phyloP scores from a whole-genome alignment of 2,329 filamentous ascomycete species.

The Cercospora citrullina region DNA sequence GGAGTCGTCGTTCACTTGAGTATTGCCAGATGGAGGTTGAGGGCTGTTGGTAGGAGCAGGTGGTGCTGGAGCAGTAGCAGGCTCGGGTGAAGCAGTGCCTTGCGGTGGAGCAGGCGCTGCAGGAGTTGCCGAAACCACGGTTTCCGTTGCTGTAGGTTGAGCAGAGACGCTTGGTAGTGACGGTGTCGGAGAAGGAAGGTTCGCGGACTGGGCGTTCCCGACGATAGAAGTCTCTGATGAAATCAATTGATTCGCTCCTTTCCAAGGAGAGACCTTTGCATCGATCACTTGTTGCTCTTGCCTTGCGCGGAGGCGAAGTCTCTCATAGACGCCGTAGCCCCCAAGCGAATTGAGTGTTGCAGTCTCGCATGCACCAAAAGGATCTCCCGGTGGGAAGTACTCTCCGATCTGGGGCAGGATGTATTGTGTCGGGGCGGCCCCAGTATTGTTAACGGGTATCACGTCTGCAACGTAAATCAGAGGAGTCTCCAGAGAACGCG shows the following conservation, averaged over 20 bases:
- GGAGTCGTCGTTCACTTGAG: no score
- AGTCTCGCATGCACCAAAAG: slow-evolving; percentile 25
- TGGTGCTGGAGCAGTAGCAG: no score
- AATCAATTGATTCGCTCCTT: no score
- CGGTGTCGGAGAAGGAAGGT: not conserved
- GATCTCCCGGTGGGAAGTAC: slow-evolving; percentile 28
- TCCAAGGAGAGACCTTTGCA: no score
- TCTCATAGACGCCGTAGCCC: not conserved
- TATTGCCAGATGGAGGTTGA: no score
- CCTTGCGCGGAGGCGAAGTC: no score
- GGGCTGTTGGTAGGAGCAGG: no score
- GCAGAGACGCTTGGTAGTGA: not conserved
- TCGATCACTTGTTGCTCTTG: no score
- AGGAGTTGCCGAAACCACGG: not conserved
- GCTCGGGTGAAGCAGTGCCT: no score
- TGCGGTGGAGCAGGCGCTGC: not conserved
- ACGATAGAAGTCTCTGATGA: no score
- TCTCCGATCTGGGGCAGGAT: slow-evolving; percentile 23
- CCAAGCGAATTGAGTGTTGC: slow-evolving; percentile 9
- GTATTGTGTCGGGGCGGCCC: slow-evolving; percentile 14
- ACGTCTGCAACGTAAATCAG: slow-evolving; percentile 28
- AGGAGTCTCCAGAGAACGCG: slow-evolving; percentile 12
- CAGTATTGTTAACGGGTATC: not conserved
- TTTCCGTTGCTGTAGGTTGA: not conserved
- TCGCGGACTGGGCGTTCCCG: not conserved